Base-by-base conservation (phyloP, 164 flowering plant species). In the Magnolia officinalis region DNA sequence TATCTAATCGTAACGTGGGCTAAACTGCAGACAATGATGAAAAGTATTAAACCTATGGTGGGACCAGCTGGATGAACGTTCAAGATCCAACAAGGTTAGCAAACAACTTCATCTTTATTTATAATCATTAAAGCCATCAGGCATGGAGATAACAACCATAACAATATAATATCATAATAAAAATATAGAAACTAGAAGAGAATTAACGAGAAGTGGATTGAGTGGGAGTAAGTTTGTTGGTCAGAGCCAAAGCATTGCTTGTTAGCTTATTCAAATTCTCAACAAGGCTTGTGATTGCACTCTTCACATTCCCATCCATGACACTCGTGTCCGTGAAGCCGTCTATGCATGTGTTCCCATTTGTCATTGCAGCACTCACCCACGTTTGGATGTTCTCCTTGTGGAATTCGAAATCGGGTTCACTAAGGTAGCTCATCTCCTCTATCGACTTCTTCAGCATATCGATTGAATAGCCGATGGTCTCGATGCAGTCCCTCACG, bases 321-420 rank as follows among this genome's bases (percentile, higher is more conserved):
- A 66, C 63, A 26, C 50, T 26, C 0, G 0, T 77, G 6, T 63
- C 80, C 0, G 77, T 52, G 50, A 84, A 84, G 31, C 85, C 86
- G n/a, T 84, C 82, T 24, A 79, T 50, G 70, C 86, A 82, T 7
- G 86, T 82, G 67, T 61, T 64, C 52, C 74, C 83, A 45, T 84
- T 77, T 2, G 86, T 82, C 19, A 84, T 69, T 4, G 86, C 86
- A 8, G 85, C 81, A 61, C 86, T 84, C 9, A 82, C 84, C 86
- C 86, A 84, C 7, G 86, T 84, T 74, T 82, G 76, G 9, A 80
- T 81, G 70, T 84, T 79, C 71, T 80, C 80, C 72, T 82, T 76
- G 26, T 76, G 81, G 80, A 80, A 80, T 65, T 55, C 14, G 69
- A 82, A 72, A 0, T 49, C 21, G 8, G 29, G 23, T 2, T 59